phyloP scores from a whole-genome alignment of 2,329 filamentous ascomycete genomes.

The Fusarium sp. region DNA sequence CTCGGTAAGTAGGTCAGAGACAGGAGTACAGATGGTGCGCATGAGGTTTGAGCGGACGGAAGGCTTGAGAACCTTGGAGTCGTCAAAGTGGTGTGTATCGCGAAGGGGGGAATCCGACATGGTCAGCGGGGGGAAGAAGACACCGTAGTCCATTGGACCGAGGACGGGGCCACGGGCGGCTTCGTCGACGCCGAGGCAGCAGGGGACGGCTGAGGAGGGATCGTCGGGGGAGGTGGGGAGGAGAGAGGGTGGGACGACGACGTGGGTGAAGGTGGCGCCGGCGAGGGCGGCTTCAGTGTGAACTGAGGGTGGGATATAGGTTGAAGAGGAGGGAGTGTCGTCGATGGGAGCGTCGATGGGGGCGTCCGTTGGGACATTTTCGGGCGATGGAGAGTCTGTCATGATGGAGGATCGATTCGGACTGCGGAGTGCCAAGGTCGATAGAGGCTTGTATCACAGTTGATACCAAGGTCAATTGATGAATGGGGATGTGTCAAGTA shows the following conservation, averaged over 20 bases:
- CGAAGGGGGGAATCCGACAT: slow-evolving; percentile 80
- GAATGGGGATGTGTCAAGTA: not conserved
- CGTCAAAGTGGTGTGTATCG: slow-evolving; percentile 86
- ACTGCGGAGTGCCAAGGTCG: too few species aligned
- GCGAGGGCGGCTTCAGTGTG: slow-evolving; percentile 65
- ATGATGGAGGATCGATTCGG: slow-evolving; percentile 37
- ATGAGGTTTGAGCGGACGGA: slow-evolving; percentile 79
- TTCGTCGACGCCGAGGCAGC: slow-evolving; percentile 91
- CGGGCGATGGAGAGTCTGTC: slow-evolving; percentile 54
- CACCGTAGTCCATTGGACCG: slow-evolving; percentile 79
- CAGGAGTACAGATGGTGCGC: slow-evolving; percentile 74
- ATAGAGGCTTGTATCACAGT: not conserved
- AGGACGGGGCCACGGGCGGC: slow-evolving; percentile 94
- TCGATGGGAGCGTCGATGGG: slow-evolving; percentile 31
- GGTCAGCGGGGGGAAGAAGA: slow-evolving; percentile 80
- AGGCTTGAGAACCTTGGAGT: slow-evolving; percentile 91
- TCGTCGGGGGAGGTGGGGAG: slow-evolving; percentile 53
- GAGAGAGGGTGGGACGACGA: slow-evolving; percentile 71
- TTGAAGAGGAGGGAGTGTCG: slow-evolving; percentile 24
- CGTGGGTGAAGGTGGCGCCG: slow-evolving; percentile 77
- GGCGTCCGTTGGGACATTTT: slow-evolving; percentile 41
- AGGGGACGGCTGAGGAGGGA: slow-evolving; percentile 54
- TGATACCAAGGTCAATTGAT: not conserved
- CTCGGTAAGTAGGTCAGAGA: slow-evolving; percentile 56
- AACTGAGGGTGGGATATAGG: slow-evolving; percentile 77